phyloP scores from a whole-genome alignment of 225 moss, liverwort and hornwort genomes.

The Climacium dendroides region DNA sequence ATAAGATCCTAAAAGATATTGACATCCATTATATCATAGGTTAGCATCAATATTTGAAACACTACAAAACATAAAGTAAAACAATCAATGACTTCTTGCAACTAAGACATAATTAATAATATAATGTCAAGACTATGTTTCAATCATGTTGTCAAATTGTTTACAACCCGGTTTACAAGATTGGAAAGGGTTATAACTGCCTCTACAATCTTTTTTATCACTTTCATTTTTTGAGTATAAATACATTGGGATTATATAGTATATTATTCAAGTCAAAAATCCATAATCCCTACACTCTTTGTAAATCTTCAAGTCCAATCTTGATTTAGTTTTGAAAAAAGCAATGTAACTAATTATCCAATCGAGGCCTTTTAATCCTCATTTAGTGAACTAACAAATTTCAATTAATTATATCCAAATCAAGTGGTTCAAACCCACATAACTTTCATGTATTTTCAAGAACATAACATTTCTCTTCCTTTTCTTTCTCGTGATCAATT shows the following conservation, averaged over 20 bases:
- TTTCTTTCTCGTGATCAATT: not conserved
- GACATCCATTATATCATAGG: fast-evolving
- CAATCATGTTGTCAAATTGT: not conserved
- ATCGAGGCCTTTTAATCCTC: not conserved
- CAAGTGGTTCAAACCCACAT: not conserved
- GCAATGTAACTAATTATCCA: fast-evolving
- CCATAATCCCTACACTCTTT: fast-evolving
- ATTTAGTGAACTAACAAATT: not conserved
- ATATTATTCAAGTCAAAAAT: fast-evolving
- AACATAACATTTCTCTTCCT: not conserved
- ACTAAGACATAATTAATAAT: not conserved
- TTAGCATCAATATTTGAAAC: not conserved
- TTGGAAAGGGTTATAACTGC: not conserved
- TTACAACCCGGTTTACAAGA: no score
- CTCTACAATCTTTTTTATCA: not conserved
- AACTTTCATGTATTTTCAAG: fast-evolving
- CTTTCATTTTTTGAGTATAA: not conserved
- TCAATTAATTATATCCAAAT: not conserved
- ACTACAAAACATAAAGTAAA: not conserved
- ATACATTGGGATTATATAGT: not conserved
- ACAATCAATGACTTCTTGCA: not conserved
- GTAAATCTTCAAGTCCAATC: not conserved
- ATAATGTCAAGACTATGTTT: not conserved
- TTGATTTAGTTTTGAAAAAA: not conserved
- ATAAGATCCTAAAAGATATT: not conserved